These are phyloP conservation scores for Populus trichocarpa DNA, from an alignment of 441 rosid genomes.

Conservation along the genomic window DNA sequence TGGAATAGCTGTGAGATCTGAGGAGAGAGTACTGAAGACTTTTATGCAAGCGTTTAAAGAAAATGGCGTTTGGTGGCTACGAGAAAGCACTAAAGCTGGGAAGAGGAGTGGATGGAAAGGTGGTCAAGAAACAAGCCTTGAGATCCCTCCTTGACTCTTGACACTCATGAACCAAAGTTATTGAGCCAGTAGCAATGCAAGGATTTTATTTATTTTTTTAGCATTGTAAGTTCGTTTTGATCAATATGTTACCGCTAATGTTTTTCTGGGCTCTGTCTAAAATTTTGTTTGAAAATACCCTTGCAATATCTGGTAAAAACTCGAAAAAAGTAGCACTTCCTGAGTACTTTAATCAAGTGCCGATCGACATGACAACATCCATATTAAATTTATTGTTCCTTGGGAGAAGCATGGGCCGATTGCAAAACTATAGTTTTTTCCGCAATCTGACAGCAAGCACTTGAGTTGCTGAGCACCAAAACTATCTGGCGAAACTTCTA, in stretches of 20 bases:
- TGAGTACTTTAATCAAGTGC: too few species aligned
- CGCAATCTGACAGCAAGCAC: background rate
- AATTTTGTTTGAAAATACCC: too few species aligned
- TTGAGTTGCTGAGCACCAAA: background rate
- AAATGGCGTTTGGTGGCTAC: conserved; percentile 36
- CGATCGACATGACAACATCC: too few species aligned
- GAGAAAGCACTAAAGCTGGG: conserved; percentile 52
- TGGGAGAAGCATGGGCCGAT: too few species aligned
- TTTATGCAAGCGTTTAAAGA: conserved; percentile 41
- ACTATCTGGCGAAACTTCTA: background rate
- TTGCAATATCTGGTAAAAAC: too few species aligned
- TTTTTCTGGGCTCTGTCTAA: too few species aligned
- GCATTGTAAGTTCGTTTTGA: background rate
- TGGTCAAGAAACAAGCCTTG: conserved; percentile 66
- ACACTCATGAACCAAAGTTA: conserved; percentile 17
- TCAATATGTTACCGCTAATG: background rate
- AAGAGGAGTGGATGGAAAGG: conserved; percentile 65
- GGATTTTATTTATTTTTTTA: background rate
- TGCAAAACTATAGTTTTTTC: background rate
- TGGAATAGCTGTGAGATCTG: conserved; percentile 59
- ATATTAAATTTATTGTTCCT: too few species aligned
- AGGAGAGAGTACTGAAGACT: conserved; percentile 59
- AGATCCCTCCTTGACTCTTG: conserved; percentile 45
- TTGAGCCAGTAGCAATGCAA: conserved; percentile 19
- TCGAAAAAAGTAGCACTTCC: too few species aligned